phyloP scores from a whole-genome alignment of 257 asterid genomes.

The Solanum paucissectum region DNA sequence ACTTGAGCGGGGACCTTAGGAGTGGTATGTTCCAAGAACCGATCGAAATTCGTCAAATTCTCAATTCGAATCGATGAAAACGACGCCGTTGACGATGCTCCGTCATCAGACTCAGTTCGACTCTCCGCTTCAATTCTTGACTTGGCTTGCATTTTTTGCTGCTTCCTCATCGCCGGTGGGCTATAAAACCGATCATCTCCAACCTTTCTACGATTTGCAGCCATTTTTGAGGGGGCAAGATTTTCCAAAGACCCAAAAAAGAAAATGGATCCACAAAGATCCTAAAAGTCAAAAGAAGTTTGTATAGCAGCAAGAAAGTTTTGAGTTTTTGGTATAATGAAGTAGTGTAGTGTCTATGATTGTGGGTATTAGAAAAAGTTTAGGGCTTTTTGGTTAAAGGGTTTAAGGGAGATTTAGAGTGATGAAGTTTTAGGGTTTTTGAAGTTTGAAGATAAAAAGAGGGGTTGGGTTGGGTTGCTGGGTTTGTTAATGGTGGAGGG shows the following conservation, averaged over 20 bases:
- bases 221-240: not conserved
- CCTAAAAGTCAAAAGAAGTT: not conserved
- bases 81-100: constrained; percentile 1
- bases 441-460: not conserved
- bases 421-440: not conserved
- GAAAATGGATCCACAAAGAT: not conserved
- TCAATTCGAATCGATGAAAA: not conserved
- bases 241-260: not conserved
- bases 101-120: constrained; percentile 17
- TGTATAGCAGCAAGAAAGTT: not conserved
- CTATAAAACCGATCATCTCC: constrained; percentile 69
- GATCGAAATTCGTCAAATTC: constrained; percentile 52
- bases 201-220: constrained; percentile 18
- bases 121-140: constrained; percentile 8
- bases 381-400: not conserved
- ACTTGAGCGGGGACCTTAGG: constrained; percentile 67
- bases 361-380: not conserved
- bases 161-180: constrained; percentile 76
- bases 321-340: not conserved
- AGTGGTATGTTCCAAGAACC: constrained; percentile 72
- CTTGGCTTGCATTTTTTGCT: constrained; percentile 20
- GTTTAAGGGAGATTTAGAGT: not conserved
- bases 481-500: constrained; percentile 4
- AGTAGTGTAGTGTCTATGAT: not conserved
- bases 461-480: not conserved